Conservation (phyloP, 805 yeast species). For the Monosporozyma aquatica region DNA sequence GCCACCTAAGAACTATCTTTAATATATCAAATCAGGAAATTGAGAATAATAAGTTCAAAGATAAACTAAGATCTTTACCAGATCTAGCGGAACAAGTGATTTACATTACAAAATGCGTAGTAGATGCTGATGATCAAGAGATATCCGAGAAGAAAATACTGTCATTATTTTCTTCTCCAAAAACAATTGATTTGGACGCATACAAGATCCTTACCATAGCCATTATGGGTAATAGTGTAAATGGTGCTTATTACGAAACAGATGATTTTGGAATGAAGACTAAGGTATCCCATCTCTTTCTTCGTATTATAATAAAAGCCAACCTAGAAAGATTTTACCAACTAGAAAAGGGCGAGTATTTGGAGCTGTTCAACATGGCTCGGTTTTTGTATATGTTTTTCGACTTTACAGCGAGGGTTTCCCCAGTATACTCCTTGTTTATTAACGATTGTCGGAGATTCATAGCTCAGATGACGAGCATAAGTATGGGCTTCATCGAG, state of each 20-base stretch:
- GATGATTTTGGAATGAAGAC: neutral
- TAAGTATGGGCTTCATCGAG: neutral
- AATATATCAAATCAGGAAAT: neutral
- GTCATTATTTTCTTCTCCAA: neutral
- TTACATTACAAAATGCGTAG: neutral
- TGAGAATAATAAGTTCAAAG: neutral
- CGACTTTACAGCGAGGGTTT: neutral
- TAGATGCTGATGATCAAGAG: neutral
- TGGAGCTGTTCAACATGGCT: neutral
- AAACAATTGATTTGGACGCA: neutral
- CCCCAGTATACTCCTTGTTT: neutral
- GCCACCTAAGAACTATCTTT: slow-evolving; percentile 14
- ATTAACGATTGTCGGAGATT: neutral
- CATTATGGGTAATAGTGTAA: neutral
- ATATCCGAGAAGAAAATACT: neutral
- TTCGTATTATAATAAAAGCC: neutral
- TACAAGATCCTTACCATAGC: neutral
- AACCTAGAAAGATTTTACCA: neutral
- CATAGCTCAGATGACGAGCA: neutral
- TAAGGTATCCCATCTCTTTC: neutral
- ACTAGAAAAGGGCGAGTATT: neutral
- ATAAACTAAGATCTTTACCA: neutral
- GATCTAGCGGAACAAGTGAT: neutral
- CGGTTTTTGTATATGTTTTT: neutral
- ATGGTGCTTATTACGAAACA: too few relatives aligned